Evolutionary conservation across 2,329 filamentous ascomycete genomes (phyloP).

Genomic region (Fusarium sp.): DNA sequence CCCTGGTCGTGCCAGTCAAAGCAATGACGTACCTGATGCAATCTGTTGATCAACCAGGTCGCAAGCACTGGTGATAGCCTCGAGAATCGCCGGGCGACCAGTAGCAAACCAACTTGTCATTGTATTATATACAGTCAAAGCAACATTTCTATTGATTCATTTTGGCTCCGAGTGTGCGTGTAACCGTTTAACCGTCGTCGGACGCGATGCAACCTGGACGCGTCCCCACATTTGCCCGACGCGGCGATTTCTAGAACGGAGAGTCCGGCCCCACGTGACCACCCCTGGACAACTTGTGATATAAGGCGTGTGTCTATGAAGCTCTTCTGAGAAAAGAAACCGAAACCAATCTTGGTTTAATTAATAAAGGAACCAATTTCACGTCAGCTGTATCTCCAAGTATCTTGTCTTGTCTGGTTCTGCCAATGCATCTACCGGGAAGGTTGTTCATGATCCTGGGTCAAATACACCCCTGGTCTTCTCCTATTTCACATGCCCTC

Average conservation of each 20-base stretch:
- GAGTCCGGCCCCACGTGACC: constrained; percentile 28
- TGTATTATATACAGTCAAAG: constrained; percentile 10
- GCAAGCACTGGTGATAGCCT: constrained; percentile 53
- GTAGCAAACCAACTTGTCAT: constrained; percentile 54
- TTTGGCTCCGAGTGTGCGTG: constrained; percentile 9
- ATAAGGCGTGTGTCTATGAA: not conserved
- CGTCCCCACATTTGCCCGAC: constrained; percentile 40
- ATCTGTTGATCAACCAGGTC: constrained; percentile 53
- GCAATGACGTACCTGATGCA: constrained; percentile 46
- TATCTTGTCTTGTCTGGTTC: too few relatives aligned
- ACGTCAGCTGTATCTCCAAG: too few relatives aligned
- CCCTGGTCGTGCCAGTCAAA: not conserved
- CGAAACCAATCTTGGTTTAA: not conserved
- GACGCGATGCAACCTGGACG: constrained; percentile 32
- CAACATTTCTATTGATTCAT: constrained; percentile 18
- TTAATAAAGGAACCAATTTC: too few relatives aligned
- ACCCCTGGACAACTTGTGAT: not conserved
- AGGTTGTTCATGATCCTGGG: too few relatives aligned
- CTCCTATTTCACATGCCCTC: not conserved
- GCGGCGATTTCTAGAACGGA: constrained; percentile 21
- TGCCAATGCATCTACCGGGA: too few relatives aligned
- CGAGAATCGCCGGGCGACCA: constrained; percentile 52
- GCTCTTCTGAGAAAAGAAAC: too few relatives aligned
- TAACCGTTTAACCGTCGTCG: constrained; percentile 6
- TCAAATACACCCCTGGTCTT: too few relatives aligned